Evolutionary conservation across 345 rosid species (phyloP).

Genomic region (Barbarea vulgaris): DNA sequence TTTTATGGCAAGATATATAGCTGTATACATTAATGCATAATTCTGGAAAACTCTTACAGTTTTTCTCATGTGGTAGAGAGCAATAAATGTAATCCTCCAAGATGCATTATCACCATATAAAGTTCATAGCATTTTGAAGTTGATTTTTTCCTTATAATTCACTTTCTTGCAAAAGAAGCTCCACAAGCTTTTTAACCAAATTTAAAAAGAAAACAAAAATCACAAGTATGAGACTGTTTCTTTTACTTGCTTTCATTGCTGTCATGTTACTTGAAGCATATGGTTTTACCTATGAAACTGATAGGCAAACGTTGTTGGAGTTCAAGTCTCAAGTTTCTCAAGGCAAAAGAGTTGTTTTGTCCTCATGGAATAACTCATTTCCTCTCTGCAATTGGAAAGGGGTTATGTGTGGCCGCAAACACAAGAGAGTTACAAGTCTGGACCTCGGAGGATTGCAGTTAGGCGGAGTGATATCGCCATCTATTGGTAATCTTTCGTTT

Average conservation of each 20-base stretch:
- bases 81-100: too few relatives aligned
- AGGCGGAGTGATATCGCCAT: conserved; percentile 34
- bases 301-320: conserved; percentile 24
- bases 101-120: too few relatives aligned
- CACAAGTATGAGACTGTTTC: conserved; percentile 4
- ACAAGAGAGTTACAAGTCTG: conserved; percentile 26
- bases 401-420: conserved; percentile 32
- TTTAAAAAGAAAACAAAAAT: too few relatives aligned
- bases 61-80: too few relatives aligned
- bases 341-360: conserved; percentile 5
- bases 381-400: conserved; percentile 44
- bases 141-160: too few relatives aligned
- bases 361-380: conserved; percentile 41
- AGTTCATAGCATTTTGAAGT: too few relatives aligned
- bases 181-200: too few relatives aligned
- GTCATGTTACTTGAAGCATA: conserved; percentile 19
- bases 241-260: conserved; percentile 16
- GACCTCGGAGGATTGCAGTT: conserved; percentile 9
- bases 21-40: too few relatives aligned
- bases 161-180: too few relatives aligned
- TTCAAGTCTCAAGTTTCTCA: conserved; percentile 28
- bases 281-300: neutral
- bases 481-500: conserved; percentile 28
- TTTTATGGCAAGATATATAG: too few relatives aligned
- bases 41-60: too few relatives aligned